These are phyloP conservation scores for Neoarthrinium moseri DNA, from an alignment of 2,329 filamentous ascomycete species.

Conservation along the genomic window DNA sequence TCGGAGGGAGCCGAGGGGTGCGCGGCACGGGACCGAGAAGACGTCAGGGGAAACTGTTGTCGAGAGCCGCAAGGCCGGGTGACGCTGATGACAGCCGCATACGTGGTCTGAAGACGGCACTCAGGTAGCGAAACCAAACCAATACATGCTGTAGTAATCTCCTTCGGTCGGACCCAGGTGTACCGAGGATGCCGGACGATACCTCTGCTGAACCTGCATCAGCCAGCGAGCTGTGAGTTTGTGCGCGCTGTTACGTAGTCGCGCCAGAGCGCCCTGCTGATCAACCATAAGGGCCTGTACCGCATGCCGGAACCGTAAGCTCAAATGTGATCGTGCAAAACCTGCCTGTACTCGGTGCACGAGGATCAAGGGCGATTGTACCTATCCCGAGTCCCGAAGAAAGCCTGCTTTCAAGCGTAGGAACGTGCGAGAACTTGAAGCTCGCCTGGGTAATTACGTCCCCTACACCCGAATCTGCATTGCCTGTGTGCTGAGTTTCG, in stretches of 20 bases:
- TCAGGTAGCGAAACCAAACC: no score
- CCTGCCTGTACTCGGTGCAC: conserved; percentile 80
- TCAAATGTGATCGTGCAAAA: conserved; percentile 80
- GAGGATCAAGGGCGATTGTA: conserved; percentile 72
- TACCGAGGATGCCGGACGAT: not conserved
- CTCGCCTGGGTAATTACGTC: conserved; percentile 67
- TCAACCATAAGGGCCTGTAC: conserved; percentile 62
- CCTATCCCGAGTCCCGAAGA: conserved; percentile 84
- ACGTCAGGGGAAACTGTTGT: no score
- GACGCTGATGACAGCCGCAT: not conserved
- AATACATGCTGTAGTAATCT: no score
- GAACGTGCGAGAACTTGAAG: conserved; percentile 89
- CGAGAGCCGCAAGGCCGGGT: conserved; percentile 3
- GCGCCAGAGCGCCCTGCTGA: not conserved
- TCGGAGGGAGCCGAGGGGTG: no score
- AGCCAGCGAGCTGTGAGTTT: conserved; percentile 1
- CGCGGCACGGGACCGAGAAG: no score
- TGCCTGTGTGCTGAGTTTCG: no score
- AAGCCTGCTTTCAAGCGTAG: conserved; percentile 86
- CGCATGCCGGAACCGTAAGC: conserved; percentile 78
- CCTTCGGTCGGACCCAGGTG: no score
- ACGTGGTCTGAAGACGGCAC: no score
- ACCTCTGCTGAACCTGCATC: not conserved
- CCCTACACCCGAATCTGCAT: conserved; percentile 18
- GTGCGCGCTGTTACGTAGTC: no score